Percentiles rank a stretch among this genome's conserved stretches.
Conservation (phyloP, 495 filamentous ascomycete genomes). For the Chaetomidium leptoderma region DNA sequence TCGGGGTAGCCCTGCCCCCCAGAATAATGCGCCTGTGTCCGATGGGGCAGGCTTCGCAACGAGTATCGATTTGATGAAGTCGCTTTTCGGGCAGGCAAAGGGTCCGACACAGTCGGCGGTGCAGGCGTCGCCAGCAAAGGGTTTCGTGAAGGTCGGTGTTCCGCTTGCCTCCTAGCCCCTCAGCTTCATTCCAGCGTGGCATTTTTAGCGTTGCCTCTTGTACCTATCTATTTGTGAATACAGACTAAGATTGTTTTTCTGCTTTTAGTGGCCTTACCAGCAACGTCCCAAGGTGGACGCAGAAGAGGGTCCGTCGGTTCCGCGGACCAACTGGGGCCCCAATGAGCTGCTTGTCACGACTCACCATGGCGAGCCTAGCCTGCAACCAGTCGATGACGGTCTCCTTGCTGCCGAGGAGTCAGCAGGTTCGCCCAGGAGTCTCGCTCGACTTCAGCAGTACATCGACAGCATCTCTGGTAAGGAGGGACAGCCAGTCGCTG, state of each 20-base stretch:
- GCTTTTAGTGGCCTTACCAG: slow-evolving; percentile 79
- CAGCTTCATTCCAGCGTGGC: slow-evolving; percentile 30
- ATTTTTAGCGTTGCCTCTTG: slow-evolving; percentile 30
- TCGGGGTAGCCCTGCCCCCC: slow-evolving; percentile 32
- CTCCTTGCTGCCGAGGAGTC: slow-evolving; percentile 10
- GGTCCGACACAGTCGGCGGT: slow-evolving; percentile 39
- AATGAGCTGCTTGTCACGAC: slow-evolving; percentile 68
- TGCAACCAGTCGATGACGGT: slow-evolving; percentile 23
- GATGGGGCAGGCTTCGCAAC: slow-evolving; percentile 63
- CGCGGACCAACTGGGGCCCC: slow-evolving; percentile 71
- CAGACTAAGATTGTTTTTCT: slow-evolving; percentile 41
- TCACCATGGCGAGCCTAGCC: slow-evolving; percentile 24
- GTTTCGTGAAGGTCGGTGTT: slow-evolving; percentile 49
- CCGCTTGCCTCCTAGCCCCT: slow-evolving; percentile 60
- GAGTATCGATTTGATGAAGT: slow-evolving; percentile 89
- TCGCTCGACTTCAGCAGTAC: slow-evolving; percentile 31
- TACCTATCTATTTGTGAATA: slow-evolving; percentile 34
- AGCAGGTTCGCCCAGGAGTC: slow-evolving; percentile 10
- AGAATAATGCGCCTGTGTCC: slow-evolving; percentile 36
- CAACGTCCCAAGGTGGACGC: slow-evolving; percentile 66
- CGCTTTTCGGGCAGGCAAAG: slow-evolving; percentile 66
- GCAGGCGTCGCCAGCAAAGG: slow-evolving; percentile 39
- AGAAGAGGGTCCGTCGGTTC: slow-evolving; percentile 55
- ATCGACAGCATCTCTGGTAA: slow-evolving; percentile 25
- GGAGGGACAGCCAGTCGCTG: slow-evolving; percentile 19